A percentile compares a stretch with the other conserved stretches of the same genome.
These are phyloP conservation scores for Xylaria sp. DNA, from an alignment of 2,329 filamentous ascomycete genomes.

Conservation along the genomic window DNA sequence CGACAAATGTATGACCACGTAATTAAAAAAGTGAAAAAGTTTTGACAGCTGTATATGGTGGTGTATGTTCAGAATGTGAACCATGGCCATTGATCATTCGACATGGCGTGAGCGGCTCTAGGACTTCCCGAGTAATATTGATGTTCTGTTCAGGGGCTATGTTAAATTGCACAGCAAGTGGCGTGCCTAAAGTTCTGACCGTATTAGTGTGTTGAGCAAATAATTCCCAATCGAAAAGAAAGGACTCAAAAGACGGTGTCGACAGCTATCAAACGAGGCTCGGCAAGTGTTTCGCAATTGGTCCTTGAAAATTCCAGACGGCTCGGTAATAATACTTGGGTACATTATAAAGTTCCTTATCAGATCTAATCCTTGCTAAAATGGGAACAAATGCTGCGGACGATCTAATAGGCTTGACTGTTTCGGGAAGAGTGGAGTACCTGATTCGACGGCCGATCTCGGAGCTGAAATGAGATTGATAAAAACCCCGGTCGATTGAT, in stretches of 20 bases:
- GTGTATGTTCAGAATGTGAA: constrained; percentile 1
- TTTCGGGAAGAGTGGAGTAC: constrained; percentile 9
- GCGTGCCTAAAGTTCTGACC: not conserved
- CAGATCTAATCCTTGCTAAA: constrained; percentile 21
- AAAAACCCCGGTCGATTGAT: constrained; percentile 9
- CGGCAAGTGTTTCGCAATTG: constrained; percentile 4
- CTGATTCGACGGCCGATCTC: constrained; percentile 30
- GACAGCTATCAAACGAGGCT: not conserved
- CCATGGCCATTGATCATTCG: constrained; percentile 21
- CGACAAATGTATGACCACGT: constrained; percentile 8
- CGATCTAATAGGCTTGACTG: constrained; percentile 21
- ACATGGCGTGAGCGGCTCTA: constrained; percentile 42
- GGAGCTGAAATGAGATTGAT: constrained; percentile 49
- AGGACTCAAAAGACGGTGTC: not conserved
- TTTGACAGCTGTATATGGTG: not conserved
- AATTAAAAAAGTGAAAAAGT: constrained; percentile 3
- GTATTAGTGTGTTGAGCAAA: not conserved
- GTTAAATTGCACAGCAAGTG: constrained; percentile 26
- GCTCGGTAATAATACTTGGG: not conserved
- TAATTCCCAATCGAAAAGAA: not conserved
- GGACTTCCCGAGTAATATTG: not conserved
- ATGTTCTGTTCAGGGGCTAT: constrained; percentile 28
- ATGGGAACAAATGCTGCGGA: not conserved
- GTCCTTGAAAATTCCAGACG: not conserved
- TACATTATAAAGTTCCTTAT: constrained; percentile 3